Evolutionary conservation across 2,329 filamentous ascomycete genomes (phyloP), one percentile per base, ranked within the genome.

Genomic region (Stachybotrys elegans): DNA sequence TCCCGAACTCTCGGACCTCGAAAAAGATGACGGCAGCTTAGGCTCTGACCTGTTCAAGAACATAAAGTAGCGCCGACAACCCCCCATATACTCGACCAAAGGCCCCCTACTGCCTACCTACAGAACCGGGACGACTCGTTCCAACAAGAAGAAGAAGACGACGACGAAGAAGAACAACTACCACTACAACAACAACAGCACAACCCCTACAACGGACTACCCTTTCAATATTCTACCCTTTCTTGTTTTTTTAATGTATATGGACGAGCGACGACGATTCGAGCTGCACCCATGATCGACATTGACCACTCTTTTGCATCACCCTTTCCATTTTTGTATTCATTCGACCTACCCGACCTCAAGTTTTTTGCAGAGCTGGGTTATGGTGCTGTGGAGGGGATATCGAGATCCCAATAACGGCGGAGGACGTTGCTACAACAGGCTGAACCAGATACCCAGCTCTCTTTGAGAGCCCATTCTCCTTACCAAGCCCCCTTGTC

Each of bases 21-120:
- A 78, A 53, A 69, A 72, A 44, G 68, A 76, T 34, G 67, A 69
- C 6, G 68, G 65, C 35, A 65, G 63, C 44, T 62, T 77, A 23
- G 75, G 75, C 41, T 61, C 64, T 46, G 76, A 81, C 48, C 62
- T 82, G 25, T 81, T 82, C 60, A 79, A 79, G 57, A 69, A 75
- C 49, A 81, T 82, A 58, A 78, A 78, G 56, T 79, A 68, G 64
- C 22, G 34, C 32, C 16, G 25, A 16, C 22, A 38, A 17, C 27
- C 22, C 34, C 34, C 32, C n/a, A 35, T 21, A 39, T 31, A 25
- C 32, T 21, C 37, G n/a, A n/a, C 38, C 22, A 31, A 31, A 43
- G 41, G 20, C 14, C 14, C 40, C 5, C 16, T 20, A 7, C 17
- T 19, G 14, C 11, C 23, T 32, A 42, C 38, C 35, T 37, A 45